Base-by-base conservation (phyloP, 495 filamentous ascomycete species). In the Recurvomyces mirabilis region DNA sequence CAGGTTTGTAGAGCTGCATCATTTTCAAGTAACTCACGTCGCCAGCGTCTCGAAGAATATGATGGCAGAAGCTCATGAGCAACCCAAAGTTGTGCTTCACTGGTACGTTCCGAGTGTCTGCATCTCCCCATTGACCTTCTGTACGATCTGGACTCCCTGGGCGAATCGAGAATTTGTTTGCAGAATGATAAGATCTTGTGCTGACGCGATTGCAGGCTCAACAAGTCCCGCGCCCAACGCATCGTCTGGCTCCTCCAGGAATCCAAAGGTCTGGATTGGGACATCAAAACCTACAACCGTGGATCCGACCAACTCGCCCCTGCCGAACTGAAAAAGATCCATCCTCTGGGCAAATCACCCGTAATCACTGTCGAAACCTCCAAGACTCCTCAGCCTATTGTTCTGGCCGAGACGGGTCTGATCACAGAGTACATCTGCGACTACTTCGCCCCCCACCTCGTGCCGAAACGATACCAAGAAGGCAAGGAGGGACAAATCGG, bases 181-280 rank as follows among this genome's bases (percentile, higher is more conserved):
- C n/a, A n/a, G n/a, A n/a, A n/a, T n/a, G n/a, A n/a, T n/a, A n/a
- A n/a, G n/a, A n/a, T n/a, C n/a, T n/a, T n/a, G n/a, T n/a, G n/a
- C n/a, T n/a, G n/a, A n/a, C n/a, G n/a, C n/a, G n/a, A n/a, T n/a
- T 37, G 29, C 48, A 85, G 83, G 83, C 78, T 87, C 40, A 70
- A 85, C 41, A 61, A 77, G 44, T 87, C 83, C 30, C 84, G 88
- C 44, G 75, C 83, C 39, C 85, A 94, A 49, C 79, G 86, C 35
- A 82, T 94, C 49, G 68, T 89, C 32, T 94, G 84, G 86, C 77
- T 95, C 30, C 75, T 94, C 38, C 82, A 91, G 62, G 87, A 91
- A 51, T 76, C 91, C 41, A 45, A 46, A 20, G 38, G 25, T 7
- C 41, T 94, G 21, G 64, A 77, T 36, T 94, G 89, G 65, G 73